A percentile compares a stretch with the other conserved stretches of the same genome.
These are phyloP conservation scores for Phoma sp. DNA, from an alignment of 2,329 filamentous ascomycete species.

Conservation along the genomic window DNA sequence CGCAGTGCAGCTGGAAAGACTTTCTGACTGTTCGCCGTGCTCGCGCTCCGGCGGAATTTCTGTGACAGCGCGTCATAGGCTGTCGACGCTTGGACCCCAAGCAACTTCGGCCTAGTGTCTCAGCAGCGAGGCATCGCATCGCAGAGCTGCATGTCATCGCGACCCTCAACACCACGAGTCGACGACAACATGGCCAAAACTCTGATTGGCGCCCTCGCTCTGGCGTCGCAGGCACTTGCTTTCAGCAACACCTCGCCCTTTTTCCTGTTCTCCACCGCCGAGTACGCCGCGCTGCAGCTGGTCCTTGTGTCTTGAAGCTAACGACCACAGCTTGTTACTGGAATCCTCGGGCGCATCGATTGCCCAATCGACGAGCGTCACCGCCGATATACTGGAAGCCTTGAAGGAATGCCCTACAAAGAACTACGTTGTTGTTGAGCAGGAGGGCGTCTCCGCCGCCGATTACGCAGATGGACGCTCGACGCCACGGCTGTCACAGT, in stretches of 20 bases:
- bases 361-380: constrained; percentile 53
- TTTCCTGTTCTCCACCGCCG: constrained; percentile 82
- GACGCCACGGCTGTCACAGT: constrained; percentile 62
- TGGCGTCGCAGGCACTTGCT: constrained; percentile 67
- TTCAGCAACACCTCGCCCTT: constrained; percentile 91
- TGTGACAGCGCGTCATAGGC: constrained; percentile 37
- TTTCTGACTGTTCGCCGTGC: constrained; percentile 10
- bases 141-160: constrained; percentile 21
- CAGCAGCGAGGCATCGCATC: constrained; percentile 12
- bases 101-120: constrained; percentile 6
- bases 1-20: constrained; percentile 15
- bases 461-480: constrained; percentile 67
- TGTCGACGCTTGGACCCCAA: constrained; percentile 2
- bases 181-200: constrained; percentile 53
- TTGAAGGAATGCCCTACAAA: constrained; percentile 75
- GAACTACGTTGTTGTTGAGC: constrained; percentile 78
- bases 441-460: constrained; percentile 74
- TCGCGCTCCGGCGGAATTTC: constrained; percentile 24
- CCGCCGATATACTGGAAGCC: constrained; percentile 51
- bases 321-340: constrained; percentile 39
- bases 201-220: constrained; percentile 56
- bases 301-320: constrained; percentile 29
- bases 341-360: constrained; percentile 42
- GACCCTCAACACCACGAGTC: constrained; percentile 18
- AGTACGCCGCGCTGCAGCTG: constrained; percentile 63